phyloP scores from a whole-genome alignment of 2,329 filamentous ascomycete genomes.

The Neoarthrinium moseri region DNA sequence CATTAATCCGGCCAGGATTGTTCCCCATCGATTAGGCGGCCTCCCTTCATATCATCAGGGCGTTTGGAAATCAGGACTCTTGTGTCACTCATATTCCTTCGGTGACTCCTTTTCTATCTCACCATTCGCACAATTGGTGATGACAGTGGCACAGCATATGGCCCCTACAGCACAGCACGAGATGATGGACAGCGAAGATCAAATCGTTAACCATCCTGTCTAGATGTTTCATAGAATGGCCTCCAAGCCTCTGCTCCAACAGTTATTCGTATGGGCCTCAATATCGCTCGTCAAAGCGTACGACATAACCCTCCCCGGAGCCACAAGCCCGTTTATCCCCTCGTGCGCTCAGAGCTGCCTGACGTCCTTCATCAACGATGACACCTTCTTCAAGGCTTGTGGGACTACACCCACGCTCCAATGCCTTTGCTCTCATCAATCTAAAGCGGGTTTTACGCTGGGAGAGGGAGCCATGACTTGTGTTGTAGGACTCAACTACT shows the following conservation, averaged over 20 bases:
- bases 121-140: no score
- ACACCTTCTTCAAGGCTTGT: conserved; percentile 53
- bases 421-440: conserved; percentile 63
- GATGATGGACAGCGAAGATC: conserved; percentile 15
- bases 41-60: no score
- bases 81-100: no score
- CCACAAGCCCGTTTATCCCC: conserved; percentile 24
- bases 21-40: background rate
- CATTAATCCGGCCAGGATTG: background rate
- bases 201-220: conserved; percentile 20
- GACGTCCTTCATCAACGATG: conserved; percentile 57
- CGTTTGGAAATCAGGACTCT: no score
- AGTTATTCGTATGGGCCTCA: conserved; percentile 26
- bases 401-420: conserved; percentile 49
- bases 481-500: conserved; percentile 56
- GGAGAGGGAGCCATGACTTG: conserved; percentile 73
- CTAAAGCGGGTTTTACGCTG: conserved; percentile 62
- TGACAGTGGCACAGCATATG: background rate
- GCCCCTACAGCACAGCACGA: background rate
- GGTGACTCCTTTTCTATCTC: no score
- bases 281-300: conserved; percentile 19
- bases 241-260: conserved; percentile 22
- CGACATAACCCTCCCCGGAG: conserved; percentile 20
- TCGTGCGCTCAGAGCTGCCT: conserved; percentile 49
- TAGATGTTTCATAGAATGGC: conserved; percentile 32